Base-by-base conservation (phyloP, 2,329 filamentous ascomycete species). In the Dothiorella sarmentorum region DNA sequence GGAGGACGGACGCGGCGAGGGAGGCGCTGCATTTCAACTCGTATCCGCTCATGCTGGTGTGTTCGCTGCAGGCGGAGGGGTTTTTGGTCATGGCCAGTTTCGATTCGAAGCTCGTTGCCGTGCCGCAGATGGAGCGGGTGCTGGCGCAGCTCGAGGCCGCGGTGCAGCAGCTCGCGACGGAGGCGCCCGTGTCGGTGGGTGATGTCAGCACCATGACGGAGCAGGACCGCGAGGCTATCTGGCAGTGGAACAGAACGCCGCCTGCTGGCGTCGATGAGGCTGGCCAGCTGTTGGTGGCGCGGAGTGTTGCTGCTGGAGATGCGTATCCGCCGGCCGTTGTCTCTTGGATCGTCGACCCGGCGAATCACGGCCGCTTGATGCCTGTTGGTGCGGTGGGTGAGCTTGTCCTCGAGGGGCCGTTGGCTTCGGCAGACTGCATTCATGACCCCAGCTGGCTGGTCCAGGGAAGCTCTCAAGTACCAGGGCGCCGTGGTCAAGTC, bases 21-120 rank as follows among this genome's bases (percentile, higher is more conserved):
- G 84, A 86, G 63, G 84, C 83, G 0, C 75, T 86, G 0, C 77
- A 79, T 60, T 80, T 80, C 66, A 80, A 80, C 56, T 78, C 78
- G 1, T 86, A 87, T 66, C 80, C 84, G 1, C 78, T 88, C 29
- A 87, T 88, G 76, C 72, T 88, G 18, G 85, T 87, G 40, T 88
- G 85, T 68, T 84, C 81, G 3, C 72, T 87, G 5, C 79, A 83
- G 33, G 75, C 79, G 2, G 74, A 77, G 61, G 79, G 81, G 1
- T 82, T 87, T 66, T 69, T 81, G 15, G 75, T 85, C 58, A 85
- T 84, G 74, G 84, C 84, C 0, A 85, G 85, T 64, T 87, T 87
- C 64, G 85, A 88, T 65, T 84, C 83, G 20, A 80, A 80, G n/a
- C 78, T 80, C 0, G 79, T 88, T 17, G 74, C 74, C 17, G 75